Base-by-base conservation (phyloP, 768 basidiomycete genomes). In the Xerocomus potaroensis region DNA sequence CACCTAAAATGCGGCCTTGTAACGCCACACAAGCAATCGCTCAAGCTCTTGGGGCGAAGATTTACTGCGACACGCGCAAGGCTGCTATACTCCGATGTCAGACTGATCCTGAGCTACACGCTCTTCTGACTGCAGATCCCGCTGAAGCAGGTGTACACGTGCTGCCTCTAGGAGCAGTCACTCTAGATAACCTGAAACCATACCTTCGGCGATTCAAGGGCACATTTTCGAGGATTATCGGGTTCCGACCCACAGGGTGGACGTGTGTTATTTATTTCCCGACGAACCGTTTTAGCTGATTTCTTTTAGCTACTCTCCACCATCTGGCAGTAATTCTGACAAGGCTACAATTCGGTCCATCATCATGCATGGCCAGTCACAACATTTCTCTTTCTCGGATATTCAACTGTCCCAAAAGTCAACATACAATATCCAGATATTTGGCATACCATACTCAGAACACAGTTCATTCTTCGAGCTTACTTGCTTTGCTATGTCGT, bases 161-260 rank as follows among this genome's bases (percentile, higher is more conserved):
- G 19, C 76, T 95, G 4, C 91, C 93, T 1, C 72, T 99, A 8
- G 73, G 76, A 12, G 68, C 80, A 37, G 83, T 97, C 49, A 77
- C 80, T 3, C 78, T 81, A 0, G 94, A 98, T 56, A 76, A 78
- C 46, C 74, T 99, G 27, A 81, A 81, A 60, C 67, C 69, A 3
- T 98, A 99, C 59, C 69, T 90, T 18, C 80, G 82, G 34, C 80
- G 80, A 6, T 91, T 83, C 60, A 79, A 84, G 43, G 81, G 81
- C 5, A 73, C 69, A 11, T 98, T 85, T 61, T 77, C 74, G 39
- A 81, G 78, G 43, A 79, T 80, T 1, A 73, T 96, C 11, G 94
- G 86, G 0, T 87, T 98, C 55, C 71, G 94, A 47, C 96, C 96
- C 0, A 98, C 96, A 0, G 96, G 96, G 29, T 98, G 95, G 95